These are phyloP conservation scores for Syncephalastrum racemosum DNA, from an alignment of 371 early-diverging fungal genomes.

Conservation along the genomic window DNA sequence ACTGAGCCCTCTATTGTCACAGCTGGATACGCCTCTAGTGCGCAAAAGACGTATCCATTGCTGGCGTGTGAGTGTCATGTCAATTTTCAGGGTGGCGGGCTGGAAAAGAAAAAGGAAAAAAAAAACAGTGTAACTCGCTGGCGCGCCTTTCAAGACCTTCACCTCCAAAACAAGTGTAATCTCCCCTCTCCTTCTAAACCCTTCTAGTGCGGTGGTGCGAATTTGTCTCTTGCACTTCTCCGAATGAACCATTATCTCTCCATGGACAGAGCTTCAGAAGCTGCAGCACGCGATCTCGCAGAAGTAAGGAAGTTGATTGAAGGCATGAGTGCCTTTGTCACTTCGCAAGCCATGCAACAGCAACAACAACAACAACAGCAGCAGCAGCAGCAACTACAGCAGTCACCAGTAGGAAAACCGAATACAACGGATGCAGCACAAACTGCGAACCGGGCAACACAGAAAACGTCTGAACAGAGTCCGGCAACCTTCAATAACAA, in stretches of 20 bases:
- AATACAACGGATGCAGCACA: slow-evolving; percentile 14
- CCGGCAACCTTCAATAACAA: slow-evolving; percentile 7
- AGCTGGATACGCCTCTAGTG: no score
- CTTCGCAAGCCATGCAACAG: slow-evolving; percentile 36
- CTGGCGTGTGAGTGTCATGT: no score
- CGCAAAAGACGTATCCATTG: no score
- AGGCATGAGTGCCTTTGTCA: slow-evolving; percentile 49
- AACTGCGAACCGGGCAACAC: slow-evolving; percentile 18
- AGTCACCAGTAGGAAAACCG: slow-evolving; percentile 1
- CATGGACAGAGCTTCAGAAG: slow-evolving; percentile 51
- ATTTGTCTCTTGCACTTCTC: slow-evolving; percentile 4
- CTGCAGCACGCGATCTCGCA: slow-evolving; percentile 51
- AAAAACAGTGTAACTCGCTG: no score
- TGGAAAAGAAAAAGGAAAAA: no score
- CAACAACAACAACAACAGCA: slow-evolving; percentile 31
- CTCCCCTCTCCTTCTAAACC: not conserved
- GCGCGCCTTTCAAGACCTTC: slow-evolving; percentile 3
- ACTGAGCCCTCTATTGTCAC: no score
- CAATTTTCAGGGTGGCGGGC: no score
- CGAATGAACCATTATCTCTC: slow-evolving; percentile 22
- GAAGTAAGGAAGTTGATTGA: slow-evolving; percentile 53
- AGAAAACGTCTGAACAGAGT: slow-evolving; percentile 15
- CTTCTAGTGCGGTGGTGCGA: not conserved
- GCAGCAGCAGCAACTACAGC: slow-evolving; percentile 23
- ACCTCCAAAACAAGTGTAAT: not conserved